Base-by-base conservation (phyloP, 768 basidiomycete species). In the Dentipellis fragilis region DNA sequence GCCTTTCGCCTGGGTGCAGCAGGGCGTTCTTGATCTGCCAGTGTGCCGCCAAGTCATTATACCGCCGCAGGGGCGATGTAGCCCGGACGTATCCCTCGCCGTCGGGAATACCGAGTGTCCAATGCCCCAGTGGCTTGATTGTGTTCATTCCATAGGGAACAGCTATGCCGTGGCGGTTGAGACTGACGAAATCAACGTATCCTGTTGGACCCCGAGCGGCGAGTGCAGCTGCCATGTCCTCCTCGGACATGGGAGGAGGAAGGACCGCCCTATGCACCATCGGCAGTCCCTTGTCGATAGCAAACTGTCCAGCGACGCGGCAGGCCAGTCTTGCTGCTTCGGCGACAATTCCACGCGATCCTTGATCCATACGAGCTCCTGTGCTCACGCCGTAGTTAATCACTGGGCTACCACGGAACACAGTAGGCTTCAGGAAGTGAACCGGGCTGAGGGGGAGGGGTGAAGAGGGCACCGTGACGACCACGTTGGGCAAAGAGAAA, bases 21-120 rank as follows among this genome's bases (percentile, higher is more conserved):
- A 98, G 69, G 5, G 79, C 80, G 51, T 84, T 73, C 65, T 96
- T 94, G 69, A 99, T 81, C 67, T 98, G 94, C 92, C 93, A 99
- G 70, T 98, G 96, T 10, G 73, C 71, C 11, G 93, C 67, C 55
- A 96, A 67, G 68, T 99, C 96, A 37, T 71, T 69, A 68, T 82
- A 96, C 46, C 96, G 82, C 42, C 96, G 80, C 46, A 99, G 71
- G 0, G 96, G 96, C 5, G 87, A 91, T 9, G 96, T 97, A 9
- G 79, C 82, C 19, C 89, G 80, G 16, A 77, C 70, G 66, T 99
- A 99, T 3, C 94, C 94, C 59, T 87, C 86, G 42, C 80, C 80
- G 2, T 79, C 77, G 3, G 74, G 73, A n/a, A 90, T 66, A 0
- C 87, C 92, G 62, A 97, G 68, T 5, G 68, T 65, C 74, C 74